phyloP scores from a whole-genome alignment of 2,329 filamentous ascomycete species.

The Beauveria varroae region DNA sequence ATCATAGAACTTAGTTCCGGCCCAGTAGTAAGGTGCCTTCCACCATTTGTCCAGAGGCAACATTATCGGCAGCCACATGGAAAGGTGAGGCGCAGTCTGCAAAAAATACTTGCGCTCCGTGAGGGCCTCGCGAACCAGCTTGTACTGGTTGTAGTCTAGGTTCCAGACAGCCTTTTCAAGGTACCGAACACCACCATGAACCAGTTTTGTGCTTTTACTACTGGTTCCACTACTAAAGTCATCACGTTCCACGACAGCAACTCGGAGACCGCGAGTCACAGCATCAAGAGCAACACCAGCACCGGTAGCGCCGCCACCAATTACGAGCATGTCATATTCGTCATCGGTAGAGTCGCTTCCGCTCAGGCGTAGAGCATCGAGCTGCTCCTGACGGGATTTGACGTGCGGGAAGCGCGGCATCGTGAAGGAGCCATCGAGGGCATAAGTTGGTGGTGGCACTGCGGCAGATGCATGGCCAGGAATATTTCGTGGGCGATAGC shows the following conservation, averaged over 20 bases:
- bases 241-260: constrained; percentile 64
- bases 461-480: constrained; percentile 60
- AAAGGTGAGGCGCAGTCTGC: constrained; percentile 66
- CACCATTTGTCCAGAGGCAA: constrained; percentile 68
- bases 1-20: constrained; percentile 75
- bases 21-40: constrained; percentile 72
- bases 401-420: constrained; percentile 59
- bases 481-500: constrained; percentile 63
- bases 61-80: constrained; percentile 69
- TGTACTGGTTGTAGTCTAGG: constrained; percentile 65
- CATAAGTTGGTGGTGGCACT: constrained; percentile 63
- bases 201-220: constrained; percentile 69
- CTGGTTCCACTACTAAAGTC: constrained; percentile 69
- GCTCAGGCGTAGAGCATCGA: constrained; percentile 48
- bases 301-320: constrained; percentile 65
- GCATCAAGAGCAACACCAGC: constrained; percentile 66
- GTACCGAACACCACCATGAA: constrained; percentile 70
- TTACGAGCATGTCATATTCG: constrained; percentile 62
- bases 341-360: constrained; percentile 23
- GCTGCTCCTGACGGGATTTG: constrained; percentile 56
- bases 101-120: constrained; percentile 70
- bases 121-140: constrained; percentile 63
- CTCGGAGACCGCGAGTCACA: constrained; percentile 61
- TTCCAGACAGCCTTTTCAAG: constrained; percentile 71
- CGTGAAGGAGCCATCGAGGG: constrained; percentile 58